A percentile compares a stretch with the other conserved stretches of the same genome.
These are phyloP conservation scores for Cladosporium sp. DNA, from an alignment of 2,329 filamentous ascomycete species.

Conservation along the genomic window DNA sequence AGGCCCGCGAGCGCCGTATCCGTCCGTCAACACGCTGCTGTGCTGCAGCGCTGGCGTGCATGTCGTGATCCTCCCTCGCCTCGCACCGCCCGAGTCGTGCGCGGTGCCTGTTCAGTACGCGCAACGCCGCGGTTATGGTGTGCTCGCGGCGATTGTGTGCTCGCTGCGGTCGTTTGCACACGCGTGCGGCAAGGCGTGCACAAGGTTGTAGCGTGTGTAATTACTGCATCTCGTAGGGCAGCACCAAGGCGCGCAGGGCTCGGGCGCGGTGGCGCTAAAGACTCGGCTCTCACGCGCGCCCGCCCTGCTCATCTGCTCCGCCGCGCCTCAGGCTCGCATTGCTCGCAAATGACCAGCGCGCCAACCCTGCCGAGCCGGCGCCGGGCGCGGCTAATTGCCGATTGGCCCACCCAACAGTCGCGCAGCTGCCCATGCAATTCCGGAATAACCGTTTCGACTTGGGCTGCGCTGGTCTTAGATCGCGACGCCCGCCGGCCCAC, in stretches of 20 bases:
- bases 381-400: constrained; percentile 1
- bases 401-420: background rate
- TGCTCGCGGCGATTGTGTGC: background rate
- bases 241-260: background rate
- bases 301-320: background rate
- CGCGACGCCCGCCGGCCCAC: too few species aligned
- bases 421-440: background rate
- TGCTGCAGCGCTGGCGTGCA: too few species aligned
- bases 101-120: background rate
- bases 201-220: too few species aligned
- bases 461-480: background rate
- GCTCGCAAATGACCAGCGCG: background rate
- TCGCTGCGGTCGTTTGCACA: too few species aligned
- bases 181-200: too few species aligned
- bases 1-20: too few species aligned
- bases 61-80: too few species aligned
- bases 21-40: too few species aligned
- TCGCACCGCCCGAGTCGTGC: too few species aligned
- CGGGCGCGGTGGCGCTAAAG: background rate
- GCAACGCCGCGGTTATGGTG: background rate
- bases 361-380: background rate
- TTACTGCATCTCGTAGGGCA: constrained; percentile 1
- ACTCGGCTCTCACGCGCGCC: background rate
- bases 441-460: constrained; percentile 4
- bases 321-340: too few species aligned